phyloP scores from a whole-genome alignment of 306 rosid genomes.

The Astragalus glycyphyllos region DNA sequence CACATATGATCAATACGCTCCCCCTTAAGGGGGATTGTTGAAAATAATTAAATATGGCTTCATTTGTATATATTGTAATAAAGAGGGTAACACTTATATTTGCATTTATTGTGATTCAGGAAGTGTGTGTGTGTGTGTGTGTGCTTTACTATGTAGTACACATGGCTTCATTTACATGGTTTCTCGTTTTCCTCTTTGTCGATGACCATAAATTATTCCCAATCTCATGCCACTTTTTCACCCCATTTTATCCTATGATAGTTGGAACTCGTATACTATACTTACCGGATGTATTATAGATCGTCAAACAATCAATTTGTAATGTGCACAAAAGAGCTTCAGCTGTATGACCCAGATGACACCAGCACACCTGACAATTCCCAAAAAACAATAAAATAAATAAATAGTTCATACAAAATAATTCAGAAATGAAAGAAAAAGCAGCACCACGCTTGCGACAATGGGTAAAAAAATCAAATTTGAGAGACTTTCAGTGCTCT shows the following conservation, averaged over 20 bases:
- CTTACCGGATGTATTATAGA: constrained; percentile 88
- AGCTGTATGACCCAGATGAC: constrained; percentile 70
- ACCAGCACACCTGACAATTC: constrained; percentile 83
- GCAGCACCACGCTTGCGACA: constrained; percentile 21
- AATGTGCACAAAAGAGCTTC: constrained; percentile 89
- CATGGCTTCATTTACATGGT: constrained; percentile 5
- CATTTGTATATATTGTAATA: neutral
- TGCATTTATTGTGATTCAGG: neutral
- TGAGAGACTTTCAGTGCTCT: constrained; percentile 30
- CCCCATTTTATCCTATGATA: constrained; percentile 22
- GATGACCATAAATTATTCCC: constrained; percentile 27
- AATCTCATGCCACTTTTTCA: constrained; percentile 17
- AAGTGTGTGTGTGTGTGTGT: neutral
- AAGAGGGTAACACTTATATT: neutral
- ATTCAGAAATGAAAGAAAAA: constrained; percentile 32
- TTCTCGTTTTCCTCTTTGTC: neutral
- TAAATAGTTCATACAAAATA: constrained; percentile 25
- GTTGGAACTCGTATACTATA: constrained; percentile 32
- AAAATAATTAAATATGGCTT: neutral
- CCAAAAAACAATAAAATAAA: constrained; percentile 8
- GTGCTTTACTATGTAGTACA: neutral
- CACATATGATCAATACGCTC: neutral
- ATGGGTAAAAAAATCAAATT: neutral
- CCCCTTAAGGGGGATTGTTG: neutral
- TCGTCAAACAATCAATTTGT: constrained; percentile 75